phyloP scores from a whole-genome alignment of 352 stramenopile genomes.

The Phytophthora constricta region DNA sequence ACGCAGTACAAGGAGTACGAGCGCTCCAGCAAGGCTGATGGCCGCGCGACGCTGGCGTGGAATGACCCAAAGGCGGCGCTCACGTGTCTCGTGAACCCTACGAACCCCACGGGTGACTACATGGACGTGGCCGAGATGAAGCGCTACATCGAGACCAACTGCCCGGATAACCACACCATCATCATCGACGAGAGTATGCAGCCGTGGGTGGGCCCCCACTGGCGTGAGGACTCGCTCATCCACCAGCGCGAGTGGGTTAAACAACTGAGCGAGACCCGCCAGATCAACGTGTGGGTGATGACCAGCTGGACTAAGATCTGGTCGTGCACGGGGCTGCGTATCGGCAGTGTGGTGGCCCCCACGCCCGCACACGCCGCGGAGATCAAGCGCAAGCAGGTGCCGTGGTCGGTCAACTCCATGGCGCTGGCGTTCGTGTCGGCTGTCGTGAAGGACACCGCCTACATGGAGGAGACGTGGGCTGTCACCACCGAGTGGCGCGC shows the following conservation, averaged over 20 bases:
- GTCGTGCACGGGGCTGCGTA: slow-evolving; percentile 90
- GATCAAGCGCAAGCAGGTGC: slow-evolving; percentile 93
- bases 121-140: slow-evolving; percentile 84
- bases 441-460: slow-evolving; percentile 80
- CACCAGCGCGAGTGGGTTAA: slow-evolving; percentile 86
- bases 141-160: slow-evolving; percentile 85
- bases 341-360: slow-evolving; percentile 88
- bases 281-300: slow-evolving; percentile 93
- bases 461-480: slow-evolving; percentile 86
- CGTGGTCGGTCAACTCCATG: slow-evolving; percentile 93
- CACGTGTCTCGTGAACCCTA: slow-evolving; percentile 91
- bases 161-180: slow-evolving; percentile 88
- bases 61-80: slow-evolving; percentile 75
- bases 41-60: slow-evolving; percentile 77
- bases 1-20: slow-evolving; percentile 92
- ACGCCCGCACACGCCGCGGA: slow-evolving; percentile 73
- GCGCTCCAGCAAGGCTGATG: slow-evolving; percentile 83
- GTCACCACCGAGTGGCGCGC: slow-evolving; percentile 84
- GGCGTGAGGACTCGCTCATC: slow-evolving; percentile 88
- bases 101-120: slow-evolving; percentile 92
- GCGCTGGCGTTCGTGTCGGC: slow-evolving; percentile 86
- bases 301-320: slow-evolving; percentile 94
- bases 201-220: slow-evolving; percentile 87
- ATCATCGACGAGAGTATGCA: slow-evolving; percentile 94
- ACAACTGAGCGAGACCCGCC: slow-evolving; percentile 71